Conservation (phyloP, 2,329 filamentous ascomycete genomes). For the Aspergillus novofumigatus region DNA sequence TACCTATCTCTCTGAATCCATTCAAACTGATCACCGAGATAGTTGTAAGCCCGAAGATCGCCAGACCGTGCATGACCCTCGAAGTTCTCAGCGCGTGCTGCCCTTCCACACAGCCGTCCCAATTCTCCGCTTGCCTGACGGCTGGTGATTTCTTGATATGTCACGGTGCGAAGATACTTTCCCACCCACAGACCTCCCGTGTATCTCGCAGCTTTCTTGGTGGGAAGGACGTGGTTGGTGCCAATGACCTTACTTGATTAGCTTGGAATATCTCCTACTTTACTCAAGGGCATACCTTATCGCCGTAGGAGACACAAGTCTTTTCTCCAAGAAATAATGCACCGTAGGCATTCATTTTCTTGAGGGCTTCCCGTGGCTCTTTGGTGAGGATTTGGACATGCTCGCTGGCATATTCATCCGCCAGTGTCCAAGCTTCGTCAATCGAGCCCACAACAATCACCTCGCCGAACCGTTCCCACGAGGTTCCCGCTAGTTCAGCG, state of each 20-base stretch:
- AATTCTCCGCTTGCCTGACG: conserved; percentile 46
- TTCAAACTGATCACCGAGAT: conserved; percentile 39
- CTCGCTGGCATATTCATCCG: conserved; percentile 48
- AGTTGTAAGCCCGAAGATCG: conserved; percentile 45
- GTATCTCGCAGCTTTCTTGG: conserved; percentile 45
- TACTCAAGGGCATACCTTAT: conserved; percentile 40
- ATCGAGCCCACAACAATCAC: conserved; percentile 42
- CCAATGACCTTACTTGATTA: conserved; percentile 44
- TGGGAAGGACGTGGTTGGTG: conserved; percentile 54
- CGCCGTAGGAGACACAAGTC: conserved; percentile 52
- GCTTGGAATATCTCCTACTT: neutral
- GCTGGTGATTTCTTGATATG: conserved; percentile 49
- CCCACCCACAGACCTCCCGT: conserved; percentile 54
- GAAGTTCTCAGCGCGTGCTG: conserved; percentile 49
- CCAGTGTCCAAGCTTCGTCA: conserved; percentile 43
- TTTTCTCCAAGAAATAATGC: conserved; percentile 50
- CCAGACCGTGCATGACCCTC: conserved; percentile 52
- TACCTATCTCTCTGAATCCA: conserved; percentile 35
- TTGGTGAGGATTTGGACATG: conserved; percentile 51
- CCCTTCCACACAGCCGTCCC: conserved; percentile 47
- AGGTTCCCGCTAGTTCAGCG: conserved; percentile 39
- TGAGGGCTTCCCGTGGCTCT: conserved; percentile 45
- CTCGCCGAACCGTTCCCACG: conserved; percentile 47
- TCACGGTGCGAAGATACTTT: conserved; percentile 51
- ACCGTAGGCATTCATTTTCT: conserved; percentile 51